A percentile compares a stretch with the other conserved stretches of the same genome.
These are phyloP conservation scores for Cucumis hystrix DNA, from an alignment of 306 rosid species.

Conservation along the genomic window DNA sequence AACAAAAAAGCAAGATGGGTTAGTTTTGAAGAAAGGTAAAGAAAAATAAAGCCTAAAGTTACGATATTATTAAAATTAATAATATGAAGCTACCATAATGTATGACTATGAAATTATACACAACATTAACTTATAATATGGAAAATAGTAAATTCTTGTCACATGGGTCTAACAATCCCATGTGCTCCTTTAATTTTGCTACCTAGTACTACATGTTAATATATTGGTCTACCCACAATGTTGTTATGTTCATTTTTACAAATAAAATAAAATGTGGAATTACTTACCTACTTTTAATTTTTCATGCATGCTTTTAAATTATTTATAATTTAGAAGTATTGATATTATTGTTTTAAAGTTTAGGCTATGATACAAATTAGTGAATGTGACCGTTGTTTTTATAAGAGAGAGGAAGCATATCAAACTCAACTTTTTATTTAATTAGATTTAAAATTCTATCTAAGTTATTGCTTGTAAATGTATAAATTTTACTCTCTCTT, in stretches of 20 bases:
- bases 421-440: not conserved
- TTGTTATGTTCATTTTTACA: not conserved
- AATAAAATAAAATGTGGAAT: not conserved
- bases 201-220: not conserved
- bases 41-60: not conserved
- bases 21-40: not conserved
- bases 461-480: not conserved
- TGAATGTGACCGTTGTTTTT: no score
- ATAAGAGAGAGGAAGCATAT: not conserved
- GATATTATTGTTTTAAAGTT: not conserved
- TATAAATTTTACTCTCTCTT: not conserved
- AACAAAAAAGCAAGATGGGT: not conserved
- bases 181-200: not conserved
- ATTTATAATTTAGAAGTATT: not conserved
- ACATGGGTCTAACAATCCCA: not conserved
- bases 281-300: not conserved
- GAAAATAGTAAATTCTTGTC: not conserved
- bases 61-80: not conserved
- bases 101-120: not conserved
- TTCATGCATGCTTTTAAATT: not conserved
- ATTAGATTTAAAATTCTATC: not conserved
- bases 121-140: not conserved
- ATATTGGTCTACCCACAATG: not conserved
- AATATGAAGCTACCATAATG: not conserved
- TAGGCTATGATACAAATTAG: not conserved